Evolutionary conservation across 768 basidiomycete species (phyloP).

Genomic region (Agaricus sinodeliciosus): DNA sequence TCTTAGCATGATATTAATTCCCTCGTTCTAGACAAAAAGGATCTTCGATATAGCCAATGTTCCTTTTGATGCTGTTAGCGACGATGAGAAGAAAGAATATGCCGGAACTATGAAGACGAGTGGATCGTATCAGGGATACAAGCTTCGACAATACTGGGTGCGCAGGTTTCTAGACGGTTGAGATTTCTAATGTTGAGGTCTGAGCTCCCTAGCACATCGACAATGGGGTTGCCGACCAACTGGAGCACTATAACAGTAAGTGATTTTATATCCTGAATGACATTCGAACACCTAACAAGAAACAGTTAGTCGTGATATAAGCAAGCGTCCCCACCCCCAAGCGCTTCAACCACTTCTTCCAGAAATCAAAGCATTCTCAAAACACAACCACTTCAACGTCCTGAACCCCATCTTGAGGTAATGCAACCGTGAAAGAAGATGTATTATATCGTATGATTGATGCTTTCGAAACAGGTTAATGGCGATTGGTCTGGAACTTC

Average conservation of each 20-base stretch:
- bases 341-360: constrained; percentile 43
- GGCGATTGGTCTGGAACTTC: constrained; percentile 46
- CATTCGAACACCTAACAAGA: neutral
- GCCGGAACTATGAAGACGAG: constrained; percentile 29
- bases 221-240: constrained; percentile 54
- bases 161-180: neutral
- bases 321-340: constrained; percentile 41
- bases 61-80: constrained; percentile 32
- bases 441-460: neutral
- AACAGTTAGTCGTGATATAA: constrained; percentile 42
- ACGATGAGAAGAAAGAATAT: constrained; percentile 37
- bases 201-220: constrained; percentile 42
- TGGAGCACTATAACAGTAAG: constrained; percentile 62
- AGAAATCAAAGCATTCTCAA: constrained; percentile 45
- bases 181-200: neutral
- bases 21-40: constrained; percentile 28
- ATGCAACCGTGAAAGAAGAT: neutral
- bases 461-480: constrained; percentile 29
- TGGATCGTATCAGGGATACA: constrained; percentile 51
- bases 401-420: constrained; percentile 43
- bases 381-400: constrained; percentile 45
- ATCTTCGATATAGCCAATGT: constrained; percentile 45
- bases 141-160: constrained; percentile 49
- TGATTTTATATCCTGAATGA: neutral
- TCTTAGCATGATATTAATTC: too few species aligned